Conservation (phyloP, 352 stramenopile species). For the Pythium volutum region DNA sequence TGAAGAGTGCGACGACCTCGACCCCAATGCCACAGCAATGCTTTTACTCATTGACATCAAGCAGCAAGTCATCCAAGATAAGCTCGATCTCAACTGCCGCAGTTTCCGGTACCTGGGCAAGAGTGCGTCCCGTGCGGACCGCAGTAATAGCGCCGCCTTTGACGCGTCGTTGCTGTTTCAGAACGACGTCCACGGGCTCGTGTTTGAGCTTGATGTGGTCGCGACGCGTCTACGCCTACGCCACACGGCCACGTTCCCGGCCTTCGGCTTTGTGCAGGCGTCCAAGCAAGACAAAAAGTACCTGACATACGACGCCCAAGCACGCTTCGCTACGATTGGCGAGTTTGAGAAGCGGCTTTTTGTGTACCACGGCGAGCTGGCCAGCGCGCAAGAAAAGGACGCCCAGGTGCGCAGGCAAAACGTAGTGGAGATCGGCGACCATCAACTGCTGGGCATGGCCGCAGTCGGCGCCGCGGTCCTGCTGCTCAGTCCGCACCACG, state of each 20-base stretch:
- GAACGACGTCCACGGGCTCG: slow-evolving; percentile 73
- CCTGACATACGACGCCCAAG: slow-evolving; percentile 50
- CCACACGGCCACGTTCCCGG: slow-evolving; percentile 59
- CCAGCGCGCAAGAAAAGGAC: slow-evolving; percentile 27
- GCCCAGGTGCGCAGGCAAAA: slow-evolving; percentile 60
- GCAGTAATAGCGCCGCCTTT: background rate
- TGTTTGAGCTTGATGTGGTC: slow-evolving; percentile 45
- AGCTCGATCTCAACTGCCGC: slow-evolving; percentile 61
- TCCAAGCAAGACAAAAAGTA: slow-evolving; percentile 89
- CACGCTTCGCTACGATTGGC: slow-evolving; percentile 62
- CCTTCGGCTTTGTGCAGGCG: slow-evolving; percentile 83
- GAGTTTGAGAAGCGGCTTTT: slow-evolving; percentile 80
- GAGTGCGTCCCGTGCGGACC: background rate
- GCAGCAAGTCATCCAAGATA: slow-evolving; percentile 36
- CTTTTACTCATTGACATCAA: slow-evolving; percentile 48
- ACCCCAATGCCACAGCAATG: slow-evolving; percentile 64
- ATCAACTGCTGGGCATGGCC: slow-evolving; percentile 60
- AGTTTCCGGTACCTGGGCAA: slow-evolving; percentile 62
- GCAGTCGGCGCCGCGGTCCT: slow-evolving; percentile 45
- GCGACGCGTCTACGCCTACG: slow-evolving; percentile 29
- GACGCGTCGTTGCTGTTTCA: slow-evolving; percentile 64
- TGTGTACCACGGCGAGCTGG: slow-evolving; percentile 50
- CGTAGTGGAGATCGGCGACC: slow-evolving; percentile 65
- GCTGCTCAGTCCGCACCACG: slow-evolving; percentile 47
- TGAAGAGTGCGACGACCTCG: slow-evolving; percentile 77